phyloP scores from a whole-genome alignment of 768 basidiomycete species.

The Pleurotus ostreatus region DNA sequence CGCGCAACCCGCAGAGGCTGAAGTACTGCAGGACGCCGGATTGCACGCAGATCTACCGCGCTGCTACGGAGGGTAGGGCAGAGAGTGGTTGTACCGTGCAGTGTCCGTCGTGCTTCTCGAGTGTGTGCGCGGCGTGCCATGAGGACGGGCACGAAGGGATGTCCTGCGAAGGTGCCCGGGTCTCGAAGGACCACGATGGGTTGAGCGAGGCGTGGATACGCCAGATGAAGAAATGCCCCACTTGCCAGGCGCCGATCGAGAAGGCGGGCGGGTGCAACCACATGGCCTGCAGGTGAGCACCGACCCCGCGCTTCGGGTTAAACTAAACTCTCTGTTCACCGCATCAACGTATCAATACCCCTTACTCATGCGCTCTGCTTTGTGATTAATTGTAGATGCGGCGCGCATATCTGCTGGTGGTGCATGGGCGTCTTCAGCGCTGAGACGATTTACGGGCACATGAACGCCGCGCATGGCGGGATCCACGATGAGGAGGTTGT shows the following conservation, averaged over 20 bases:
- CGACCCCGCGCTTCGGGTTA: neutral
- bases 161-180: slow-evolving; percentile 37
- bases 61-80: neutral
- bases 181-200: slow-evolving; percentile 26
- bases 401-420: slow-evolving; percentile 51
- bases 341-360: no score
- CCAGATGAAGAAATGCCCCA: slow-evolving; percentile 45
- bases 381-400: slow-evolving; percentile 17
- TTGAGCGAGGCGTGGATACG: slow-evolving; percentile 34
- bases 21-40: slow-evolving; percentile 71
- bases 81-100: slow-evolving; percentile 20
- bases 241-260: slow-evolving; percentile 40
- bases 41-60: slow-evolving; percentile 62
- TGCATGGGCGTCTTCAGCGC: slow-evolving; percentile 40
- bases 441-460: slow-evolving; percentile 26
- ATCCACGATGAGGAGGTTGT: slow-evolving; percentile 17
- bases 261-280: slow-evolving; percentile 56
- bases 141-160: slow-evolving; percentile 48
- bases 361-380: no score
- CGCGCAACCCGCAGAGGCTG: slow-evolving; percentile 50
- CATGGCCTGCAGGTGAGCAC: slow-evolving; percentile 37
- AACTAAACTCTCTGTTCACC: no score
- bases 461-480: slow-evolving; percentile 28
- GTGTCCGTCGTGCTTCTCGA: slow-evolving; percentile 23
- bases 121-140: slow-evolving; percentile 41